phyloP scores from a whole-genome alignment of 2,329 filamentous ascomycete species.

The Thelonectria blattea region DNA sequence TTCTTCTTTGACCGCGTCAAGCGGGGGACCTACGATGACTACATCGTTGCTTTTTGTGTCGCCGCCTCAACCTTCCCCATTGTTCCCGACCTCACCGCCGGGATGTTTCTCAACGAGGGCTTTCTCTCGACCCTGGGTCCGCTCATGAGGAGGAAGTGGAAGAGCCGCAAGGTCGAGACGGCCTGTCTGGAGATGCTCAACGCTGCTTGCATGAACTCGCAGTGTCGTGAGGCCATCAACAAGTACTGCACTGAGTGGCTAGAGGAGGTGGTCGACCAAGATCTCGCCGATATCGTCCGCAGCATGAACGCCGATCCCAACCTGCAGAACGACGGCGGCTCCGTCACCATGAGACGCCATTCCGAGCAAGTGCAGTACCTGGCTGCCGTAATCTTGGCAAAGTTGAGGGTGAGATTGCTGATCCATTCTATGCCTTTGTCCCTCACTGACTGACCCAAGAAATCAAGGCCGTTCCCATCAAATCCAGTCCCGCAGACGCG shows the following conservation, averaged over 20 bases:
- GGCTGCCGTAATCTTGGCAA: slow-evolving; percentile 78
- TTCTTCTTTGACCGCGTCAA: slow-evolving; percentile 77
- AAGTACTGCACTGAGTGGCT: slow-evolving; percentile 89
- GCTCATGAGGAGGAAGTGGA: slow-evolving; percentile 79
- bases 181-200: slow-evolving; percentile 89
- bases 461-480: slow-evolving; percentile 61
- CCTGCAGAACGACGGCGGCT: slow-evolving; percentile 64
- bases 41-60: slow-evolving; percentile 93
- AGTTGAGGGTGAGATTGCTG: slow-evolving; percentile 61
- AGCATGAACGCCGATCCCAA: slow-evolving; percentile 59
- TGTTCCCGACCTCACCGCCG: slow-evolving; percentile 73
- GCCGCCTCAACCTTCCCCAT: slow-evolving; percentile 88
- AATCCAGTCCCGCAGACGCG: slow-evolving; percentile 46
- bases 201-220: slow-evolving; percentile 84
- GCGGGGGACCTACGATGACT: slow-evolving; percentile 82
- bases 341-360: slow-evolving; percentile 65
- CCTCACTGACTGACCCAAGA: slow-evolving; percentile 56
- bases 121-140: slow-evolving; percentile 81
- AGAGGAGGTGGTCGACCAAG: slow-evolving; percentile 79
- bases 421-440: slow-evolving; percentile 26
- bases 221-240: slow-evolving; percentile 81
- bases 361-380: slow-evolving; percentile 67
- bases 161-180: slow-evolving; percentile 84
- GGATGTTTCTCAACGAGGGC: slow-evolving; percentile 85
- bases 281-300: slow-evolving; percentile 61